phyloP scores from a whole-genome alignment of 768 basidiomycete species.

The Rhodotorula diobovata region DNA sequence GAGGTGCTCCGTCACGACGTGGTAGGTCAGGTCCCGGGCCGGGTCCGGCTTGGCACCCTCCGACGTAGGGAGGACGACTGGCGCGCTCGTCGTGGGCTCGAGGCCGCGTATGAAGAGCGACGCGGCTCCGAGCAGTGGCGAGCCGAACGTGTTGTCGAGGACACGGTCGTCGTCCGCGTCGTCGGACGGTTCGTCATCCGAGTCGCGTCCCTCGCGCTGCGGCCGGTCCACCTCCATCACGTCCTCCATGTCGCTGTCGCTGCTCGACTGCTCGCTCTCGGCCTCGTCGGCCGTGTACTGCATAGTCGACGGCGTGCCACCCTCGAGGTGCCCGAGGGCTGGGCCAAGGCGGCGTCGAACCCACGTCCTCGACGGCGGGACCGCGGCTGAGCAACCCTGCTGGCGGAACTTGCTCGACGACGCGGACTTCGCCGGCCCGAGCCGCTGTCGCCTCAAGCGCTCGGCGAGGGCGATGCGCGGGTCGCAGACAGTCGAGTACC shows the following conservation, averaged over 20 bases:
- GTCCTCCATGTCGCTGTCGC: background rate
- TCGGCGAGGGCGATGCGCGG: constrained; percentile 19
- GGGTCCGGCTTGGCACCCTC: background rate
- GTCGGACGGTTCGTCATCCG: background rate
- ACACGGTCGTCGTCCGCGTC: background rate
- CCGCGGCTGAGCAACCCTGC: too few relatives aligned
- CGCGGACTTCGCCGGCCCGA: background rate
- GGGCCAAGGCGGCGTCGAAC: background rate
- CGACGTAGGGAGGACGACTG: background rate
- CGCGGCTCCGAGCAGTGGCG: background rate
- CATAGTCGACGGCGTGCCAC: background rate
- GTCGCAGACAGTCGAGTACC: constrained; percentile 30
- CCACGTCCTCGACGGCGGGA: background rate
- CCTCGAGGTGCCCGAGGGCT: background rate
- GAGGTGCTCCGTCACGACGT: constrained; percentile 2
- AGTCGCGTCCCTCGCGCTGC: background rate
- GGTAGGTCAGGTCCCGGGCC: background rate
- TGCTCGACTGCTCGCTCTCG: constrained; percentile 5
- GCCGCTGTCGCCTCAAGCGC: background rate
- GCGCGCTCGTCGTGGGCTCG: background rate
- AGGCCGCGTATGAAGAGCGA: background rate
- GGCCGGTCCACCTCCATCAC: background rate
- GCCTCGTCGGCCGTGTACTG: background rate
- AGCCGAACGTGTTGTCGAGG: background rate
- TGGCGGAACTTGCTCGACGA: background rate